Evolutionary conservation across 495 filamentous ascomycete genomes (phyloP).

Genomic region (Echria macrotheca): DNA sequence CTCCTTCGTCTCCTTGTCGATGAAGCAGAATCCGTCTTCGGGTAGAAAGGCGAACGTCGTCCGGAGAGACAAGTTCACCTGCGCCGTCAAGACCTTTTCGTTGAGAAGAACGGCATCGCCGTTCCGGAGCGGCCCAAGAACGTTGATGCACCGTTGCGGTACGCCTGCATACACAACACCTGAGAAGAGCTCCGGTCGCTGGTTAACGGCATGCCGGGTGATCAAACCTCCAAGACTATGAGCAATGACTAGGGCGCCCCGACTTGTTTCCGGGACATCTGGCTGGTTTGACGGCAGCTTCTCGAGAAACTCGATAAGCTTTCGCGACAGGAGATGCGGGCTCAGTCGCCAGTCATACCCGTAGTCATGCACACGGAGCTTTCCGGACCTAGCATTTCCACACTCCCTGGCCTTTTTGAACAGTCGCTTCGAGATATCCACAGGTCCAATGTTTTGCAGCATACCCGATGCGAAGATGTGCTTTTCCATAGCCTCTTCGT

Average conservation of each 20-base stretch:
- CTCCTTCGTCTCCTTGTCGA: constrained; percentile 76
- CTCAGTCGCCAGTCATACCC: constrained; percentile 95
- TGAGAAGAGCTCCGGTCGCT: constrained; percentile 78
- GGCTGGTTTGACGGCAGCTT: constrained; percentile 67
- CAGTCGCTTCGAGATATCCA: constrained; percentile 79
- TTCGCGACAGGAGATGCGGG: constrained; percentile 67
- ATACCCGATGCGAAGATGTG: constrained; percentile 78
- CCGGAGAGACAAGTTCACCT: constrained; percentile 90
- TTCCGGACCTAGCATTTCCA: constrained; percentile 64
- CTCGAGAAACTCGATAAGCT: constrained; percentile 66
- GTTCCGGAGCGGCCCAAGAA: constrained; percentile 83
- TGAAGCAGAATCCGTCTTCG: constrained; percentile 82
- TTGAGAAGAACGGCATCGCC: constrained; percentile 88
- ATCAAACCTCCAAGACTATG: constrained; percentile 90
- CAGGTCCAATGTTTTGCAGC: constrained; percentile 82
- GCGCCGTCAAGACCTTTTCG: constrained; percentile 84
- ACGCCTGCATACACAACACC: constrained; percentile 84
- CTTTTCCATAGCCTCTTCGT: constrained; percentile 81
- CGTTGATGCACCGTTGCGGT: constrained; percentile 82
- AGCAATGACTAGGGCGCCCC: constrained; percentile 76
- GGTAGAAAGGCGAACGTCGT: constrained; percentile 83
- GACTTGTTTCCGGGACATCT: constrained; percentile 38
- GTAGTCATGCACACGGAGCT: constrained; percentile 78
- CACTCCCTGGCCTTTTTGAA: constrained; percentile 72
- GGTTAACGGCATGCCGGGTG: constrained; percentile 83